phyloP scores from a whole-genome alignment of 805 yeast genomes.

The Candida incommunis region DNA sequence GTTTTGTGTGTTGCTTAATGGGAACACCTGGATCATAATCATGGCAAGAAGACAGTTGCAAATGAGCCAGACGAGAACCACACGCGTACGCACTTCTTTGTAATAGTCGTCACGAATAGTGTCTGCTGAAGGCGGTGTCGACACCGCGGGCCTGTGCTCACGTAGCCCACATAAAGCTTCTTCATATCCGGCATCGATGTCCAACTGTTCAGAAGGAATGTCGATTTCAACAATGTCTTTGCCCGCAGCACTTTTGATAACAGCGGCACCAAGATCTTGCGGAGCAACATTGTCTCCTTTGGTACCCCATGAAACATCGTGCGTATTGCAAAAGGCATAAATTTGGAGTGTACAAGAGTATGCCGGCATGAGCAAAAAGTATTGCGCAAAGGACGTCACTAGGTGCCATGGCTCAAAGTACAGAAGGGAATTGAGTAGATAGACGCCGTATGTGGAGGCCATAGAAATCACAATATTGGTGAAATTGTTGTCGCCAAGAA shows the following conservation, averaged over 20 bases:
- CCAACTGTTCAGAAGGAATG: constrained; percentile 51
- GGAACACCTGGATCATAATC: constrained; percentile 76
- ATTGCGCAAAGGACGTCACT: constrained; percentile 73
- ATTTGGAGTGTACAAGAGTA: constrained; percentile 88
- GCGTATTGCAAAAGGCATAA: constrained; percentile 95
- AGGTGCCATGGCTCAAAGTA: constrained; percentile 97
- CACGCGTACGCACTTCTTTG: constrained; percentile 86
- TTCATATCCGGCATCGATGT: constrained; percentile 70
- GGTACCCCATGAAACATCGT: constrained; percentile 98
- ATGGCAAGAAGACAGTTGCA: constrained; percentile 68
- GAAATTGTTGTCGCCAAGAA: constrained; percentile 34
- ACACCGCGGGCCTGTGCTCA: constrained; percentile 49
- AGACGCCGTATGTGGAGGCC: constrained; percentile 84
- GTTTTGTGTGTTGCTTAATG: constrained; percentile 45
- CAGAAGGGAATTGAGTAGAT: constrained; percentile 63
- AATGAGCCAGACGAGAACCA: constrained; percentile 90
- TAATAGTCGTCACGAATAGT: constrained; percentile 62
- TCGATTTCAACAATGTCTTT: constrained; percentile 74
- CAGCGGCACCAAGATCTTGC: constrained; percentile 64
- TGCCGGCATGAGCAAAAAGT: constrained; percentile 79
- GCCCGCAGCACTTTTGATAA: constrained; percentile 69
- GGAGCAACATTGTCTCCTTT: constrained; percentile 78
- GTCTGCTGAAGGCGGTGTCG: constrained; percentile 25
- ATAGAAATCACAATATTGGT: constrained; percentile 68
- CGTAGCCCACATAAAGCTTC: constrained; percentile 61